phyloP scores from a whole-genome alignment of 352 stramenopile species.

The Pythium chondricola region DNA sequence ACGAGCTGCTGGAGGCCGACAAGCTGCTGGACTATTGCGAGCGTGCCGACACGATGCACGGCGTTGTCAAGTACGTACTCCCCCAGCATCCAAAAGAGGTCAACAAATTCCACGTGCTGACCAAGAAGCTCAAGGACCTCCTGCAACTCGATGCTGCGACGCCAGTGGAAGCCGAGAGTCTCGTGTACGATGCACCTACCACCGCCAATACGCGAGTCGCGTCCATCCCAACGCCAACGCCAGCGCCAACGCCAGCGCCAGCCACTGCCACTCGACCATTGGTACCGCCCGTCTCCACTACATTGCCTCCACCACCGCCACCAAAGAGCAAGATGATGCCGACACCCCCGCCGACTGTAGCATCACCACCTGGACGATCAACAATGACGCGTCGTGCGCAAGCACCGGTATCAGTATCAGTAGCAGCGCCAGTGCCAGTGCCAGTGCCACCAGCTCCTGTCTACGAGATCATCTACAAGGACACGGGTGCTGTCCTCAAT shows the following conservation, averaged over 20 bases:
- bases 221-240: neutral
- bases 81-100: conserved; percentile 24
- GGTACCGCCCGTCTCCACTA: too few species aligned
- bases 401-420: too few species aligned
- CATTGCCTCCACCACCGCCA: too few species aligned
- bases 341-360: neutral
- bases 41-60: conserved; percentile 29
- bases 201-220: neutral
- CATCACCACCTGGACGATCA: too few species aligned
- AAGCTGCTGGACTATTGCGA: conserved; percentile 70
- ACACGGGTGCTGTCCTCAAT: conserved; percentile 63
- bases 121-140: conserved; percentile 55
- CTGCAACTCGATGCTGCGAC: conserved; percentile 32
- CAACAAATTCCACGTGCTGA: conserved; percentile 58
- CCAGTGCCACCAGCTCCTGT: neutral
- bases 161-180: too few species aligned
- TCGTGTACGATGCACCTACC: too few species aligned
- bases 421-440: neutral
- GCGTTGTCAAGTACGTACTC: conserved; percentile 71
- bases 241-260: too few species aligned
- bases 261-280: too few species aligned
- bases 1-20: conserved; percentile 61
- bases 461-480: conserved; percentile 54
- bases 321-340: neutral
- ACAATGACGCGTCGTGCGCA: too few species aligned